These are phyloP conservation scores for Angomonas deanei DNA, from an alignment of 208 protist species.

Conservation along the genomic window DNA sequence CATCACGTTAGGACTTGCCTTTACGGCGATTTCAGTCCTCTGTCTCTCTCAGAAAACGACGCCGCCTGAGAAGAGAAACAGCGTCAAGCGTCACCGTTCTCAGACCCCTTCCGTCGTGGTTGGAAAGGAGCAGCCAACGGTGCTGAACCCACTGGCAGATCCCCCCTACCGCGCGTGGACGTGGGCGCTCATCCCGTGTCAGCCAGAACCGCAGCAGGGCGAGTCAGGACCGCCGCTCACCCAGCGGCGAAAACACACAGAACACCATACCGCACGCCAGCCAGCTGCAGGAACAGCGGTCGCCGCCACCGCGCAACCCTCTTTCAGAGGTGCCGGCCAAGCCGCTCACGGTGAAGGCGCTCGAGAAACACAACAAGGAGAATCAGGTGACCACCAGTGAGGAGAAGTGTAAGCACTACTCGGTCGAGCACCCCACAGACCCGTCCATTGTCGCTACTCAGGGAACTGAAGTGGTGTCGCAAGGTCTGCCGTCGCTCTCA, in stretches of 20 bases:
- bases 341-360: slow-evolving; percentile 20
- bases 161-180: neutral
- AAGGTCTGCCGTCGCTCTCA: neutral
- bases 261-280: neutral
- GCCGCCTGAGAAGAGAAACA: neutral
- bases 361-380: slow-evolving; percentile 15
- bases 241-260: neutral
- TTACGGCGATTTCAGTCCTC: neutral
- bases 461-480: neutral
- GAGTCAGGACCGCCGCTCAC: neutral
- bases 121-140: neutral
- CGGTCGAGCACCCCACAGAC: neutral
- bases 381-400: neutral
- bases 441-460: neutral
- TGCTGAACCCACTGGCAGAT: neutral
- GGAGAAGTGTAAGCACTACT: neutral
- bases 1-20: neutral
- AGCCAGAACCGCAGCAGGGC: neutral
- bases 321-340: neutral
- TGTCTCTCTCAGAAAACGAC: neutral
- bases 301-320: neutral
- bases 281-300: neutral
- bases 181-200: neutral
- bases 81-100: neutral
- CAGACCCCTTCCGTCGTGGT: neutral